Evolutionary conservation across 2,329 filamentous ascomycete species (phyloP), one percentile per base, ranked within the genome.

Genomic region (Diaporthe caulivora): DNA sequence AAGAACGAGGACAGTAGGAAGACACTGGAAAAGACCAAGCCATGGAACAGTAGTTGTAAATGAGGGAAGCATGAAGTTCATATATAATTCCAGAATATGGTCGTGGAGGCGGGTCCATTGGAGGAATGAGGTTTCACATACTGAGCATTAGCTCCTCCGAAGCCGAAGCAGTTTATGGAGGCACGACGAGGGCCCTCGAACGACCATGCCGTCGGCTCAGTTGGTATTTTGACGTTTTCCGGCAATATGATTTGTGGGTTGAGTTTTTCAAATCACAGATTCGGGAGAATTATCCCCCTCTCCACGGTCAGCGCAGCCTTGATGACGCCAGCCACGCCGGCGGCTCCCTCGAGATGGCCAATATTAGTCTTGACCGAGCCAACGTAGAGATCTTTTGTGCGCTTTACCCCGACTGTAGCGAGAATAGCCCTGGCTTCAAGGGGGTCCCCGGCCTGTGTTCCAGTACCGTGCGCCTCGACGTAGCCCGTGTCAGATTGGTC

Each of bases 321-420:
- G 34, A 70, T 51, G 3, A 74, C 31, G 5, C 70, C 53, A 15
- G 70, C 70, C 11, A 74, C 49, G 3, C 73, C 73, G 8, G 40
- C 55, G 0, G 64, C 51, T 0, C 73, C 51, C 47, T 74, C 73
- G 4, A 67, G 65, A 13, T 74, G 73, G 6, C 73, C 73, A 26
- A 72, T 72, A 58, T 81, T 82, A 4, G 78, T 79, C 68, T 83
- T 83, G 7, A 72, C 70, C 0, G 49, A 70, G 26, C 70, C 70
- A 31, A 72, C 58, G 24, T 49, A 55, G 2, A 72, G 51, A 9
- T 58, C 54, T 0, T 81, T 80, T 1, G 53, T 51, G 2, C 67
- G 53, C 8, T 72, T 17, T n/a, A 26, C 7, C 7, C 58, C 31
- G 51, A 34, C 34, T 1, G n/a, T 76, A 42, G 34, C 75, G 1